phyloP scores from a whole-genome alignment of 805 yeast genomes.

The Zygotorulaspora sp. region DNA sequence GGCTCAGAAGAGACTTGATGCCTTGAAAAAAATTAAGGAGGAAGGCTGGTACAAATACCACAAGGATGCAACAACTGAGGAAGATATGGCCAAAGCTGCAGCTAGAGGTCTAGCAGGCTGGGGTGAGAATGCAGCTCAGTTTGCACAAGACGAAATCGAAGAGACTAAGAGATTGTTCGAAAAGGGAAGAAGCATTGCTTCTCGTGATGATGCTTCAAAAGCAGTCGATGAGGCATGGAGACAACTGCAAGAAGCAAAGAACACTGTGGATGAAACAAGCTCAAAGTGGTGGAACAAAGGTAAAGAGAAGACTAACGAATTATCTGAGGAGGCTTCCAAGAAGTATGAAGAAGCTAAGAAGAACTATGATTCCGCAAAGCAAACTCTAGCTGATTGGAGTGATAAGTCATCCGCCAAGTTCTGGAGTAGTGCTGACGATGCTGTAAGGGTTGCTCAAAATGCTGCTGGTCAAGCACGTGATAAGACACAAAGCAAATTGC shows the following conservation, averaged over 20 bases:
- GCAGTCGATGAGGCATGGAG: constrained; percentile 34
- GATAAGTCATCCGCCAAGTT: constrained; percentile 28
- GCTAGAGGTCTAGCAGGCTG: constrained; percentile 41
- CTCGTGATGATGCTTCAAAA: constrained; percentile 35
- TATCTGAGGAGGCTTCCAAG: constrained; percentile 31
- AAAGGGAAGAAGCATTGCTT: constrained; percentile 36
- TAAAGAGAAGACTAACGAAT: constrained; percentile 35
- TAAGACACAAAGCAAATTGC: constrained; percentile 12
- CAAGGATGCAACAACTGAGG: constrained; percentile 28
- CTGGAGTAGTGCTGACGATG: constrained; percentile 33
- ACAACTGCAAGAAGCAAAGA: constrained; percentile 35
- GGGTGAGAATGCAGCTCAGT: constrained; percentile 43
- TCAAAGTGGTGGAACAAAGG: constrained; percentile 41
- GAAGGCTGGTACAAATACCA: constrained; percentile 35
- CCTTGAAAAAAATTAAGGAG: constrained; percentile 35
- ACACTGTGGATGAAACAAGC: constrained; percentile 33
- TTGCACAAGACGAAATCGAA: constrained; percentile 41
- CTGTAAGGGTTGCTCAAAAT: constrained; percentile 29
- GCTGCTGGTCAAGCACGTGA: constrained; percentile 17
- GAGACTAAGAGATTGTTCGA: constrained; percentile 35
- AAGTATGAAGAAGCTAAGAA: constrained; percentile 30
- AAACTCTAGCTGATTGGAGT: constrained; percentile 28
- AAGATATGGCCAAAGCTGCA: constrained; percentile 35
- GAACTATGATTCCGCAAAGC: constrained; percentile 17
- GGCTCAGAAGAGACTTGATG: constrained; percentile 34